A percentile compares a stretch with the other conserved stretches of the same genome.
phyloP scores from a whole-genome alignment of 2,329 filamentous ascomycete species.

The Trichothecium sympodiale region DNA sequence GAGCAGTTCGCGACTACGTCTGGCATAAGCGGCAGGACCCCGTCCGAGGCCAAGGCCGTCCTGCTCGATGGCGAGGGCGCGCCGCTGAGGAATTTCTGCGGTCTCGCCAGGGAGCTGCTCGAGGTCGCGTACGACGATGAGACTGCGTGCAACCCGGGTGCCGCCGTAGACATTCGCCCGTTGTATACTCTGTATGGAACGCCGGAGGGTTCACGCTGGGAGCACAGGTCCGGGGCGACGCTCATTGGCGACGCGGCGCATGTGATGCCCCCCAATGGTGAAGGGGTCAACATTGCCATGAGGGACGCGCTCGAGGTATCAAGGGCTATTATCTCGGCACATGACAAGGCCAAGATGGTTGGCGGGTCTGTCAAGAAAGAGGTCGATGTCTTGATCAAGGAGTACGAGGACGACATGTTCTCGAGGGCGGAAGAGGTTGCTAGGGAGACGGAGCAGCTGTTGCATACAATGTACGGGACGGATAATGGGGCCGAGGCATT shows the following conservation, averaged over 20 bases:
- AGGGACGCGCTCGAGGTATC: conserved; percentile 35
- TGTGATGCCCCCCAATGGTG: conserved; percentile 37
- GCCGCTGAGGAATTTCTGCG: conserved; percentile 15
- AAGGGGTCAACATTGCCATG: conserved; percentile 43
- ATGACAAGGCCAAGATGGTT: no score
- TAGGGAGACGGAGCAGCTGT: not conserved
- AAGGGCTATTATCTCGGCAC: conserved; percentile 12
- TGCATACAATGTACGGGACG: not conserved
- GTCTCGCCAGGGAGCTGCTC: conserved; percentile 16
- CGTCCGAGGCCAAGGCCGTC: conserved; percentile 7
- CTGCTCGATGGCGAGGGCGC: conserved; percentile 11
- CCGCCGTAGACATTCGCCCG: conserved; percentile 11
- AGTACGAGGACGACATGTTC: not conserved
- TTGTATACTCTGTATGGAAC: conserved; percentile 23
- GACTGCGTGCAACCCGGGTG: conserved; percentile 6
- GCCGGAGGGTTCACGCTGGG: conserved; percentile 31
- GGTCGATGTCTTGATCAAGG: not conserved
- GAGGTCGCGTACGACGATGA: conserved; percentile 15
- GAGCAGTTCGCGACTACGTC: conserved; percentile 10
- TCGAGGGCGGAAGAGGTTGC: not conserved
- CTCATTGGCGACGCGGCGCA: conserved; percentile 45
- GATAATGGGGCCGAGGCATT: conserved; percentile 1
- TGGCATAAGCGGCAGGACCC: conserved; percentile 6
- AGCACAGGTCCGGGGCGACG: conserved; percentile 27
- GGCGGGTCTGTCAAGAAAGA: not conserved